Base-by-base conservation (phyloP, 768 basidiomycete species). In the Neoboletus magnificus region DNA sequence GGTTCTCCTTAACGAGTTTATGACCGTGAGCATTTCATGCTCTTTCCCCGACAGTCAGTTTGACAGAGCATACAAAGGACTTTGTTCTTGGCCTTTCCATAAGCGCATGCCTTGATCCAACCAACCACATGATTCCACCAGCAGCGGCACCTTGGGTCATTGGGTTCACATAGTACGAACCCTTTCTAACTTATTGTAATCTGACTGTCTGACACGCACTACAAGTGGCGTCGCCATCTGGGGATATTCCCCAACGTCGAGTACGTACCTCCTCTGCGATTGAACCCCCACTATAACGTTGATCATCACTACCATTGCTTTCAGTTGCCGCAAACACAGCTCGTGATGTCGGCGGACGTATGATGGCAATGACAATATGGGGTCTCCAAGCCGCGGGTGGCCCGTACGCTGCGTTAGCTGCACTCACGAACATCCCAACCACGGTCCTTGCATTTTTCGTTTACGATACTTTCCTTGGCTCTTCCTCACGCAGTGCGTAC, bases 371-470 rank as follows among this genome's bases (percentile, higher is more conserved):
- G 69, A 75, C 83, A 4, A 79, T 87, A 52, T 88, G 82, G 78
- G 86, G 86, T 20, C 63, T 33, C 2, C 62, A 66, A 58, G 84
- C 83, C 30, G 67, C 69, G 30, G 85, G 84, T 37, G 80, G 79
- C 18, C 58, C 64, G 7, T 88, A 87, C 62, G 79, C 82, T 2
- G 87, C 84, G 11, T 79, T 87, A 48, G 65, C 85, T 1, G 82
- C 86, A 2, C 76, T 87, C 32, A 82, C 82, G 5, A 87, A 85
- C 60, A 83, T 87, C 61, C 84, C 83, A 4, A 83, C 84, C 3
- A 87, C 79, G 15, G 49, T 86, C 29, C 68, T 85, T 46, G 83
- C 77, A 16, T 78, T 75, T 25, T 55, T 75, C 49, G 54, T 85
- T 27, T 86, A 87, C 51, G 82, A 86, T 58, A 55, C 79, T 10